Percentiles rank a stretch among this genome's conserved stretches.
Evolutionary conservation across 177 flowering plant species (phyloP).

Genomic region (Telopea speciosissima): DNA sequence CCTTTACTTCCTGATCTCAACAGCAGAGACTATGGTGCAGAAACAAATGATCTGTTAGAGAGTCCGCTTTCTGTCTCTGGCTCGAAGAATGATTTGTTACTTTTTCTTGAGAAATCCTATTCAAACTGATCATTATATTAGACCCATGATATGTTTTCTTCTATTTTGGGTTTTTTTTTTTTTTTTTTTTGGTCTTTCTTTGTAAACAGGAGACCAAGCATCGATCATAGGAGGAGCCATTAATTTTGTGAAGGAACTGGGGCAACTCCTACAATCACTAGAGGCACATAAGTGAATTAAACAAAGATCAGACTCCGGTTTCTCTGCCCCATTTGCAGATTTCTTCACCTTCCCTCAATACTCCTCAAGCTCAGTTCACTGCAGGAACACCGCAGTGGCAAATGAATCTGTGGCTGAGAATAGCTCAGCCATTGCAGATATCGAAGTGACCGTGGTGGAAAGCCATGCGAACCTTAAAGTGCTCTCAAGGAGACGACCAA

Average conservation of each 20-base stretch:
- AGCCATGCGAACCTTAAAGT: too few relatives aligned
- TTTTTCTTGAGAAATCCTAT: too few relatives aligned
- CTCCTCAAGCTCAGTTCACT: too few relatives aligned
- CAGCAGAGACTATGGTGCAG: constrained; percentile 26
- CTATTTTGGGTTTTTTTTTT: too few relatives aligned
- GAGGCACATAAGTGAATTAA: constrained; percentile 31
- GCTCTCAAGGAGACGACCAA: too few relatives aligned
- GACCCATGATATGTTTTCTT: too few relatives aligned
- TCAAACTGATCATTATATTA: too few relatives aligned
- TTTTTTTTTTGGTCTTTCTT: too few relatives aligned
- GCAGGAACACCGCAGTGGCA: too few relatives aligned
- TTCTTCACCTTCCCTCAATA: constrained; percentile 52
- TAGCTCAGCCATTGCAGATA: too few relatives aligned
- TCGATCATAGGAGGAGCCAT: constrained; percentile 78
- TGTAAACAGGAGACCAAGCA: constrained; percentile 89
- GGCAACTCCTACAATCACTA: constrained; percentile 52
- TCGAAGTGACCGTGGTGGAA: too few relatives aligned
- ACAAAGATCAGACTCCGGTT: not conserved
- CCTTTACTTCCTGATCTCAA: constrained; percentile 24
- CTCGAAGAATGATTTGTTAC: constrained; percentile 41
- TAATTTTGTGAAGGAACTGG: constrained; percentile 70
- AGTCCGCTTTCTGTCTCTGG: constrained; percentile 39
- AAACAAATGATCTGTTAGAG: constrained; percentile 30
- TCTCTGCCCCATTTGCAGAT: constrained; percentile 22
- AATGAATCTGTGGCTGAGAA: too few relatives aligned